These are phyloP conservation scores for Amphibolis antarctica DNA, from an alignment of 106 monocot genomes.

Conservation along the genomic window DNA sequence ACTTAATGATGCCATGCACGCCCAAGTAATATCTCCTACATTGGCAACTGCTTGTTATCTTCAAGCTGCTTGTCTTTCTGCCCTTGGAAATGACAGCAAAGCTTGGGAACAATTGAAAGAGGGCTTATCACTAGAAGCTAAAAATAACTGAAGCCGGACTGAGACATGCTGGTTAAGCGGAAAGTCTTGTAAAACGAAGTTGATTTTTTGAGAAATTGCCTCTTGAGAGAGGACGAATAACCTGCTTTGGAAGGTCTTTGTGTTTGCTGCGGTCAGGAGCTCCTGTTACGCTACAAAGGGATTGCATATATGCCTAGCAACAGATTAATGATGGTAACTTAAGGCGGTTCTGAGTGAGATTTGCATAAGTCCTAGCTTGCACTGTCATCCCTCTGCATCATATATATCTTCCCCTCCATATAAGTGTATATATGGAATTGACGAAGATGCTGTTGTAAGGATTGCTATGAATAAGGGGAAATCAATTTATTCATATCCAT, in stretches of 20 bases:
- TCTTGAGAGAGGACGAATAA: not conserved
- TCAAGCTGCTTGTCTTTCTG: conserved; percentile 67
- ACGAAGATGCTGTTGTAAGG: not conserved
- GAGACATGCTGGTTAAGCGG: not conserved
- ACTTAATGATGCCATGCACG: conserved; percentile 78
- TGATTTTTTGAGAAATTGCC: not conserved
- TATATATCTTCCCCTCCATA: not conserved
- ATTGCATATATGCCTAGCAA: not conserved
- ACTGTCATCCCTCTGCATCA: not conserved
- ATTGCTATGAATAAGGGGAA: not conserved
- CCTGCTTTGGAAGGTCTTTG: not conserved
- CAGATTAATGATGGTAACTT: not conserved
- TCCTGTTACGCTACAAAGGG: not conserved
- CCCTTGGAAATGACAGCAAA: conserved; percentile 71
- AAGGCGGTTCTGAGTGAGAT: not conserved
- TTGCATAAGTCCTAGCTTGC: not conserved
- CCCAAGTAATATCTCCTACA: conserved; percentile 77
- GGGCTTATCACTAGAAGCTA: conserved; percentile 53
- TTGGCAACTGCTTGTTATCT: conserved; percentile 91
- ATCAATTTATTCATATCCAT: not conserved
- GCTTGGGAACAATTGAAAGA: conserved; percentile 79
- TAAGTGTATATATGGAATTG: not conserved
- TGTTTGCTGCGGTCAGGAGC: not conserved
- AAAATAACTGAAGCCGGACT: conserved; percentile 20
- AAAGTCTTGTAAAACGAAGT: conserved; percentile 2